Evolutionary conservation across 352 stramenopile species (phyloP).

Genomic region (Phytophthora idaei): DNA sequence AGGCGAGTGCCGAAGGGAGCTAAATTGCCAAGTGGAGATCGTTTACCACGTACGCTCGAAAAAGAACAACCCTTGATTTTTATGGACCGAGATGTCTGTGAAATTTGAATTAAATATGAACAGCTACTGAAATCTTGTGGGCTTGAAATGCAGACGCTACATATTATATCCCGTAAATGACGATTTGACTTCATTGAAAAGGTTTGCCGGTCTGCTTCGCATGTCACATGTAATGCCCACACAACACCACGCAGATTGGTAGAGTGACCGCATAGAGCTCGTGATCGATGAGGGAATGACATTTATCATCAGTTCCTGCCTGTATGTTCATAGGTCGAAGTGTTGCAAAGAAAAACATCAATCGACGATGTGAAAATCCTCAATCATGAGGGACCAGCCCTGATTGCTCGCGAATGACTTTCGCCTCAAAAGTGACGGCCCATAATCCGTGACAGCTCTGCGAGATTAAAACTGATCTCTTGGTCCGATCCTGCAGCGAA

Average conservation of each 20-base stretch:
- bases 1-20: neutral
- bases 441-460: constrained; percentile 3
- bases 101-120: neutral
- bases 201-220: neutral
- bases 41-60: constrained; percentile 24
- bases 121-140: neutral
- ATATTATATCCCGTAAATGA: neutral
- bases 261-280: constrained; percentile 5
- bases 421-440: neutral
- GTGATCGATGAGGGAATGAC: neutral
- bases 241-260: neutral
- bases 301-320: neutral
- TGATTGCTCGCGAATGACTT: constrained; percentile 5
- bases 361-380: neutral
- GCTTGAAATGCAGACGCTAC: neutral
- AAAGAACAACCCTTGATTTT: constrained; percentile 21
- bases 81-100: neutral
- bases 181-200: neutral
- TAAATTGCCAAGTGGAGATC: constrained; percentile 26
- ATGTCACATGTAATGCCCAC: constrained; percentile 13
- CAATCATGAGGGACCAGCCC: neutral
- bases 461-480: constrained; percentile 6
- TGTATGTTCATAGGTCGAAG: too few relatives aligned
- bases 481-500: constrained; percentile 1
- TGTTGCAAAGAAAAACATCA: constrained; percentile 9